Percentiles rank a stretch among this genome's conserved stretches.
phyloP scores from a whole-genome alignment of 495 filamentous ascomycete genomes.

The Tuber microsphaerosporum region DNA sequence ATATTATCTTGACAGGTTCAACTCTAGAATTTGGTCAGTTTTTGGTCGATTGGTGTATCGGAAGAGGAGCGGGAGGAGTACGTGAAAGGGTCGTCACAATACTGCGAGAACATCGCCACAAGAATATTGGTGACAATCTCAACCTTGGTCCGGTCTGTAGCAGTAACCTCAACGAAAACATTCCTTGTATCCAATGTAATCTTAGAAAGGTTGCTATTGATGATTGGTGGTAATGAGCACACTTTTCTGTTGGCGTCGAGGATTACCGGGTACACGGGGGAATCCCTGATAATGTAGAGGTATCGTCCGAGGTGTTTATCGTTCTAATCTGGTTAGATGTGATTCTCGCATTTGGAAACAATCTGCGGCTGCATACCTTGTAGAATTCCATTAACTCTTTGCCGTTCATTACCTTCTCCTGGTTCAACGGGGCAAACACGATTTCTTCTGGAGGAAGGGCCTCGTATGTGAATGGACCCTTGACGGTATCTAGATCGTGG shows the following conservation, averaged over 20 bases:
- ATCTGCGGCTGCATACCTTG: slow-evolving; percentile 49
- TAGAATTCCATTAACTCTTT: slow-evolving; percentile 91
- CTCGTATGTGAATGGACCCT: slow-evolving; percentile 95
- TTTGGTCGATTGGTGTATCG: neutral
- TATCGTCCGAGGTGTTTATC: slow-evolving; percentile 73
- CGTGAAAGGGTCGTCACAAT: slow-evolving; percentile 81
- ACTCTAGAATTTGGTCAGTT: slow-evolving; percentile 47
- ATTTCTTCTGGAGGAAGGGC: slow-evolving; percentile 87
- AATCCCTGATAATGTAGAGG: slow-evolving; percentile 87
- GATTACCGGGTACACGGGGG: slow-evolving; percentile 93
- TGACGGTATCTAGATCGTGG: slow-evolving; percentile 86
- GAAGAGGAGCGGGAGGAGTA: slow-evolving; percentile 30
- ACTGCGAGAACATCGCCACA: slow-evolving; percentile 93
- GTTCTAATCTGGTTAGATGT: slow-evolving; percentile 47
- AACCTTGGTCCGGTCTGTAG: slow-evolving; percentile 92
- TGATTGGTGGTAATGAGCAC: slow-evolving; percentile 92
- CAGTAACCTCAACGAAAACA: slow-evolving; percentile 94
- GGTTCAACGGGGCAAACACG: slow-evolving; percentile 82
- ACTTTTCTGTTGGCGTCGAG: slow-evolving; percentile 80
- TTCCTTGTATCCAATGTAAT: slow-evolving; percentile 84
- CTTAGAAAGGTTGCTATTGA: slow-evolving; percentile 95
- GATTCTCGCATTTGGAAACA: slow-evolving; percentile 5
- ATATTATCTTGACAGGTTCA: slow-evolving; percentile 85
- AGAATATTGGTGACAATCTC: slow-evolving; percentile 93
- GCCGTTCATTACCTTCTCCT: slow-evolving; percentile 76